Evolutionary conservation across 352 stramenopile genomes (phyloP).

Genomic region (Pythium aquatile): DNA sequence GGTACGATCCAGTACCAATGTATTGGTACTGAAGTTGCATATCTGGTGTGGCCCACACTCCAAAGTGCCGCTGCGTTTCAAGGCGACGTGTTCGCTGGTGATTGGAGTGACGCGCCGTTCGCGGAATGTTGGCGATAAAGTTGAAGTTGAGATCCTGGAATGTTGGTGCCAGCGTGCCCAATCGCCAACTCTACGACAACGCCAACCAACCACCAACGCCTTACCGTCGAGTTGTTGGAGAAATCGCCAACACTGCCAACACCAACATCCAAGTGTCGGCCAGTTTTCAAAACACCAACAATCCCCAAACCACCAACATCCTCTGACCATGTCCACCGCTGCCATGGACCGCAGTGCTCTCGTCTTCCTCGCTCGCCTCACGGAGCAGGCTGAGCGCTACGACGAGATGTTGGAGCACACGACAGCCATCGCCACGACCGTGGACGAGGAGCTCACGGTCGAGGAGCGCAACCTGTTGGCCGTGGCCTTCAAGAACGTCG

Average conservation of each 20-base stretch:
- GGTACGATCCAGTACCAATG: conserved; percentile 8
- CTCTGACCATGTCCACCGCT: not conserved
- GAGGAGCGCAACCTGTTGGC: conserved; percentile 39
- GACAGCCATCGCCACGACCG: conserved; percentile 19
- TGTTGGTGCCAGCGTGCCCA: not conserved
- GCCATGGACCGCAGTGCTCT: conserved; percentile 30
- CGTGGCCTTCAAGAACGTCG: conserved; percentile 40
- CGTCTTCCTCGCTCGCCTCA: conserved; percentile 38
- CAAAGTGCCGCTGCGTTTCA: conserved; percentile 10
- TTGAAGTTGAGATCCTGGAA: conserved; percentile 10
- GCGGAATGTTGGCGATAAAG: not conserved
- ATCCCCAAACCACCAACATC: not conserved
- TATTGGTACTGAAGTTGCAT: too few relatives aligned
- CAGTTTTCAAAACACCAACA: too few relatives aligned
- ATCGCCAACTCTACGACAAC: not conserved
- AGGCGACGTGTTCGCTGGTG: conserved; percentile 13
- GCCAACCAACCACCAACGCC: not conserved
- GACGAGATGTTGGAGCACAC: conserved; percentile 30
- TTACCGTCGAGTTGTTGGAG: too few relatives aligned
- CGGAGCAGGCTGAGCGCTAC: conserved; percentile 33
- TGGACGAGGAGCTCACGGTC: conserved; percentile 18
- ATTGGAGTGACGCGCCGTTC: conserved; percentile 10
- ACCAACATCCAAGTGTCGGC: not conserved
- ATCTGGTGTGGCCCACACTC: not conserved
- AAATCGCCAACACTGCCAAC: conserved; percentile 7